Base-by-base conservation (phyloP, 371 early-diverging fungal species). In the Apophysomyces variabilis region DNA sequence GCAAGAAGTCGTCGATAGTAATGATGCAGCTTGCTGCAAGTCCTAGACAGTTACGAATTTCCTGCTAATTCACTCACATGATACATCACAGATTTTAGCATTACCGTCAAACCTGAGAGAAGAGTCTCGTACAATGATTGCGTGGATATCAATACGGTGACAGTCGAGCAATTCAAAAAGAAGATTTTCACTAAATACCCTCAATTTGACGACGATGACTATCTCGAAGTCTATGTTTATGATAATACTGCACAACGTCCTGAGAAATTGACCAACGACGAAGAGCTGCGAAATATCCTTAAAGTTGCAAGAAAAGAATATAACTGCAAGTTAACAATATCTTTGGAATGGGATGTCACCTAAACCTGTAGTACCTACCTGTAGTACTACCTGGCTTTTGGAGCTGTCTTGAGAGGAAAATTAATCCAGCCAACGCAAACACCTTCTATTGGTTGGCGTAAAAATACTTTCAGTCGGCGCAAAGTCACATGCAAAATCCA, bases 81-180 rank as follows among this genome's bases (percentile, higher is more conserved):
- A 50, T 26, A 50, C 50, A 50, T 26, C 50, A 50, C 21, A 50
- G 50, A 26, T 0, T 50, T 50, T 50, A 4, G 3, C 50, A n/a
- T 50, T 50, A 50, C 21, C 21, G 50, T 50, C 50, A 50, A 50
- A 50, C 21, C 21, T 50, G 50, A 50, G 2, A 50, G 50, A 8
- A 50, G 3, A 18, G 50, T 50, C 21, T 50, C 50, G 8, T n/a
- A 26, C 50, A 18, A 18, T 18, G 3, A 26, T 50, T 50, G 21
- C 26, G 21, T 13, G 16, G 41, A 41, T 41, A 41, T 41, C 41
- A 41, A 41, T 41, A 3, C 1, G 3, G 3, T 41, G 1, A 41
- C 41, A 3, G 2, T 41, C 41, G 41, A 41, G 1, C 1, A 41
- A 41, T 41, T 41, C 41, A 41, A 3, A 41, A 41, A 41, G 41